A percentile compares a stretch with the other conserved stretches of the same genome.
Evolutionary conservation across 2,329 filamentous ascomycete species (phyloP).

Genomic region (Salinomyces thailandicus): DNA sequence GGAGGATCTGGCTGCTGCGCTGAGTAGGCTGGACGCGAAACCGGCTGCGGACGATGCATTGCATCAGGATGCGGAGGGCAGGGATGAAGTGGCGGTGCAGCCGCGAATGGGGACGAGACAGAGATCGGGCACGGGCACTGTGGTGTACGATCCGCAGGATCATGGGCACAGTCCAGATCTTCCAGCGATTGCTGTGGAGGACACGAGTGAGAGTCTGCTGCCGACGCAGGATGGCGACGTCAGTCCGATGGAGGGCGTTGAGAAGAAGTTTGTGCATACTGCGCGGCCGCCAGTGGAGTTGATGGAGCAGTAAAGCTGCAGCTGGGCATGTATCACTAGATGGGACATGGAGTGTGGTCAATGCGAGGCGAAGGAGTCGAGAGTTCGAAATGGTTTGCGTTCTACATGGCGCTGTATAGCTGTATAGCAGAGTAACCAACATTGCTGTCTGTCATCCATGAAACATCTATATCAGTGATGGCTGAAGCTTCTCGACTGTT

Average conservation of each 20-base stretch:
- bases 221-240: slow-evolving; percentile 30
- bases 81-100: slow-evolving; percentile 6
- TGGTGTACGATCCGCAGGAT: slow-evolving; percentile 53
- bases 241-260: slow-evolving; percentile 37
- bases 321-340: too few species aligned
- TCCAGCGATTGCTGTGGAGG: slow-evolving; percentile 54
- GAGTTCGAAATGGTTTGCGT: too few species aligned
- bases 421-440: too few species aligned
- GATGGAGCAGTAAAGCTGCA: slow-evolving; percentile 37
- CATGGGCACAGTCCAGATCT: slow-evolving; percentile 50
- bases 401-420: too few species aligned
- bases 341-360: too few species aligned
- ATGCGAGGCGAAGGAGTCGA: too few species aligned
- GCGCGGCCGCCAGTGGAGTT: slow-evolving; percentile 46
- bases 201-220: slow-evolving; percentile 38
- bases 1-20: slow-evolving; percentile 47
- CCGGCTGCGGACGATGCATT: slow-evolving; percentile 23
- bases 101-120: slow-evolving; percentile 17
- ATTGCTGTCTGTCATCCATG: too few species aligned
- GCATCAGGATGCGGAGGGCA: slow-evolving; percentile 14
- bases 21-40: slow-evolving; percentile 42
- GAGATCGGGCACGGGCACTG: slow-evolving; percentile 45
- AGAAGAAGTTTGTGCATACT: slow-evolving; percentile 42
- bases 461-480: too few species aligned
- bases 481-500: too few species aligned